Percentiles rank a stretch among this genome's conserved stretches.
phyloP scores from a whole-genome alignment of 2,329 filamentous ascomycete genomes.

The Trichoderma lentiforme region DNA sequence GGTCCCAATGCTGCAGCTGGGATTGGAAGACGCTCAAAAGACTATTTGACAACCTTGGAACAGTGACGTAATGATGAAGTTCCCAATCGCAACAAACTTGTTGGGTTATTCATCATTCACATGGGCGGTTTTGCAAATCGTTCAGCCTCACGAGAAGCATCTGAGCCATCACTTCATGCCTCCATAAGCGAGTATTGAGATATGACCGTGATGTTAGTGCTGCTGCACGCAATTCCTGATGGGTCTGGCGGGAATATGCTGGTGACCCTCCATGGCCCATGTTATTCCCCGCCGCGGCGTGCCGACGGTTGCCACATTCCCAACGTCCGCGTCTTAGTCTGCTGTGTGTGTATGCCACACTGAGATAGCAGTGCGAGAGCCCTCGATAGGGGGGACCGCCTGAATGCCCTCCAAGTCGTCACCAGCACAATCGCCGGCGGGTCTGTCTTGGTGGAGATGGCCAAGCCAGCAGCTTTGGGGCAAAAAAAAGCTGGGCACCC shows the following conservation, averaged over 20 bases:
- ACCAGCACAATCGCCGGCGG: not conserved
- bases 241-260: not conserved
- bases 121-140: not conserved
- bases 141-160: not conserved
- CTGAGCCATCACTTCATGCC: not conserved
- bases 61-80: conserved; percentile 1
- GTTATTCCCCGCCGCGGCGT: not conserved
- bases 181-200: not conserved
- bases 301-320: not conserved
- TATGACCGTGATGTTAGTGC: not conserved
- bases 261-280: not conserved
- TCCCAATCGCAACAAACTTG: not conserved
- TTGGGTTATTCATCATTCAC: not conserved
- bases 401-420: not conserved
- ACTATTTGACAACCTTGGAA: not conserved
- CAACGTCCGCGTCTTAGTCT: not conserved
- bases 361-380: not conserved
- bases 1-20: not conserved
- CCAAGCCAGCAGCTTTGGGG: not conserved
- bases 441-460: not conserved
- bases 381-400: not conserved
- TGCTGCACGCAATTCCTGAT: not conserved
- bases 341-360: not conserved
- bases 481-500: not conserved
- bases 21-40: not conserved